Conservation (phyloP, 73 alveolate genomes). For the Tetrahymena borealis region DNA sequence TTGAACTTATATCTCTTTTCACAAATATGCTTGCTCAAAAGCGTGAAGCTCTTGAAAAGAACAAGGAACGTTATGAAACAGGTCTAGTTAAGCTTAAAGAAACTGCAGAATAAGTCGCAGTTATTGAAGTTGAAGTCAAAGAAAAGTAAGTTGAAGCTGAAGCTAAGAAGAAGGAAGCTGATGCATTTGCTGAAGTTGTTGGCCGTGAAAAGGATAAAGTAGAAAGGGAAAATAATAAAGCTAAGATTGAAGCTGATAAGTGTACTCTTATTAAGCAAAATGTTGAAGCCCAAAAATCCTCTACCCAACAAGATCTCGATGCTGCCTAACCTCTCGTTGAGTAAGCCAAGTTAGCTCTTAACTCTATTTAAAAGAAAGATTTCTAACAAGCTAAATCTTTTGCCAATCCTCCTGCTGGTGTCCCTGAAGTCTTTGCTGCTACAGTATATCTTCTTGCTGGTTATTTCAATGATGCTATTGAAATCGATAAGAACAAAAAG, state of each 20-base stretch:
- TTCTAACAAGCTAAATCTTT: conserved; percentile 82
- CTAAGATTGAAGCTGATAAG: conserved; percentile 89
- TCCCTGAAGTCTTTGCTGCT: conserved; percentile 53
- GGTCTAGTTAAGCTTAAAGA: conserved; percentile 94
- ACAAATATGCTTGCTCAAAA: conserved; percentile 93
- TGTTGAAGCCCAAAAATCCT: conserved; percentile 92
- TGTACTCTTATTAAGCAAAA: conserved; percentile 86
- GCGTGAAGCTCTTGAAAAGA: conserved; percentile 58
- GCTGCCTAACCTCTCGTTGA: conserved; percentile 93
- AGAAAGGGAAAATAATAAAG: conserved; percentile 86
- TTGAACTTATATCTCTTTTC: conserved; percentile 97
- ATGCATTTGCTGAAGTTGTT: conserved; percentile 96
- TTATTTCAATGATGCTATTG: conserved; percentile 25
- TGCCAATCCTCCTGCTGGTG: conserved; percentile 82
- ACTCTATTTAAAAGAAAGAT: conserved; percentile 84
- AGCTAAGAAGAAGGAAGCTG: conserved; percentile 97
- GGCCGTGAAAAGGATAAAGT: conserved; percentile 92
- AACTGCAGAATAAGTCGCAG: conserved; percentile 94
- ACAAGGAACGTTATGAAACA: conserved; percentile 83
- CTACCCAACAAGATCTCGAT: conserved; percentile 92
- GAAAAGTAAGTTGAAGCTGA: conserved; percentile 97
- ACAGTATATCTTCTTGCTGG: conserved; percentile 39
- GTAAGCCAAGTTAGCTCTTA: conserved; percentile 89
- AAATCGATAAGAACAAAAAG: conserved; percentile 24
- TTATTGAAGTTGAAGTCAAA: conserved; percentile 96